Evolutionary conservation across 805 yeast genomes (phyloP).

Genomic region (Isabelozyma pseudorhagii): DNA sequence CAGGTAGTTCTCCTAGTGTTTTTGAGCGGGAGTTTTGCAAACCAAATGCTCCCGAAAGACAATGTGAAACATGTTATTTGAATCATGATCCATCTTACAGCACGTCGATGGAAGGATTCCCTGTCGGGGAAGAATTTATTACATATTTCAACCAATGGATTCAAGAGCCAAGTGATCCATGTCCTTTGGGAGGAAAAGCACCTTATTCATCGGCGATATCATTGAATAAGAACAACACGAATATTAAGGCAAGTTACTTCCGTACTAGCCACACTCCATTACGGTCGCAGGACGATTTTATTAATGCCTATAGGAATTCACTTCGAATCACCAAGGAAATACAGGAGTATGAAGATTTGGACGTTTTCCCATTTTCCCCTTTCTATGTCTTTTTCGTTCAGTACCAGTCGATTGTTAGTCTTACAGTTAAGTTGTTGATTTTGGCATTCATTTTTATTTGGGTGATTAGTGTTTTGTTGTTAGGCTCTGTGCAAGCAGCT

Average conservation of each 20-base stretch:
- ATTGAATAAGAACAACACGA: constrained; percentile 32
- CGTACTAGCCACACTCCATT: constrained; percentile 78
- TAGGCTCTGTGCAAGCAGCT: constrained; percentile 69
- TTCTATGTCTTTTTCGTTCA: constrained; percentile 93
- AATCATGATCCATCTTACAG: constrained; percentile 61
- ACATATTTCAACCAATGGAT: constrained; percentile 79
- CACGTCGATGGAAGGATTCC: constrained; percentile 78
- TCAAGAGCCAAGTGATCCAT: constrained; percentile 76
- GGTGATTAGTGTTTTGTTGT: constrained; percentile 48
- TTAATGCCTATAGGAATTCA: constrained; percentile 72
- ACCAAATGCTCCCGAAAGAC: constrained; percentile 63
- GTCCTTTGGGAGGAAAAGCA: constrained; percentile 95
- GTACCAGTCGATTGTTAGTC: constrained; percentile 61
- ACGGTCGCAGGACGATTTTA: constrained; percentile 80
- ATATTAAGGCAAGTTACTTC: constrained; percentile 61
- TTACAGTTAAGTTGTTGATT: constrained; percentile 53
- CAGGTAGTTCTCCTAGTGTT: constrained; percentile 10
- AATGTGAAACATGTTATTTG: constrained; percentile 71
- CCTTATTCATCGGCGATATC: constrained; percentile 69
- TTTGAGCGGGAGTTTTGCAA: constrained; percentile 52
- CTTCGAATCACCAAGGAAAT: constrained; percentile 62
- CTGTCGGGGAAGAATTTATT: constrained; percentile 68
- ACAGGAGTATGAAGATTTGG: constrained; percentile 39
- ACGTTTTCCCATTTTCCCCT: constrained; percentile 86
- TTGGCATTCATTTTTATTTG: constrained; percentile 55